Evolutionary conservation across 2,329 filamentous ascomycete species (phyloP).

Genomic region (Aspergillus quadricinctus): DNA sequence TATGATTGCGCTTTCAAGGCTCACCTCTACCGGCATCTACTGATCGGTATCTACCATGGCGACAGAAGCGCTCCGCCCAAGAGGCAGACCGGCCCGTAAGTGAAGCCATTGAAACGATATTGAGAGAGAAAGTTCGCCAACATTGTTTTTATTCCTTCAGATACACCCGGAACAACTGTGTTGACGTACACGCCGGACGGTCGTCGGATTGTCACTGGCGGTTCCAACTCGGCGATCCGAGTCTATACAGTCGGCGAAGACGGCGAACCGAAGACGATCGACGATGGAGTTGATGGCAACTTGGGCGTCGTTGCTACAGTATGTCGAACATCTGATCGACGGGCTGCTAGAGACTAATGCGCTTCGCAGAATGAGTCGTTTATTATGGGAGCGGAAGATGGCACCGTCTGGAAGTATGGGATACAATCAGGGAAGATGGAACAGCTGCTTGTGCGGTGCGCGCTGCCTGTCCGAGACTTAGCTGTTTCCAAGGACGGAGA

Average conservation of each 20-base stretch:
- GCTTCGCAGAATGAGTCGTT: conserved; percentile 67
- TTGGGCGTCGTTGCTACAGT: conserved; percentile 69
- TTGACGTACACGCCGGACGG: conserved; percentile 89
- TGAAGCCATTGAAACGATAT: conserved; percentile 6
- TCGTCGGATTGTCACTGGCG: conserved; percentile 79
- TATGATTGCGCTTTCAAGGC: not conserved
- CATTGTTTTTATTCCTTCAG: conserved; percentile 31
- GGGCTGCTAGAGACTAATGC: conserved; percentile 4
- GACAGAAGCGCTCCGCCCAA: conserved; percentile 33
- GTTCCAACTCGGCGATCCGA: conserved; percentile 88
- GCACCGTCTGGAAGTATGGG: conserved; percentile 92
- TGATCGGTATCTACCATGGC: conserved; percentile 24
- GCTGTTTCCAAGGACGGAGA: conserved; percentile 73
- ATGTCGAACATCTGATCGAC: conserved; percentile 17
- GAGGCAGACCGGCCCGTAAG: conserved; percentile 47
- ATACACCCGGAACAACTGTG: conserved; percentile 82
- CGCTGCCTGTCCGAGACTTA: conserved; percentile 82
- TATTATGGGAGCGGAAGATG: conserved; percentile 86
- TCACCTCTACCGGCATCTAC: not conserved
- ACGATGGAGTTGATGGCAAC: conserved; percentile 86
- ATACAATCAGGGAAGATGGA: conserved; percentile 66
- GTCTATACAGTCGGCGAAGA: conserved; percentile 88
- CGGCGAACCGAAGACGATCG: conserved; percentile 87
- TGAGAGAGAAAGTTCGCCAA: conserved; percentile 6
- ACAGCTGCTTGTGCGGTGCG: conserved; percentile 73